A percentile compares a stretch with the other conserved stretches of the same genome.
Evolutionary conservation across 106 monocot genomes (phyloP).

Genomic region (Allium fistulosum): DNA sequence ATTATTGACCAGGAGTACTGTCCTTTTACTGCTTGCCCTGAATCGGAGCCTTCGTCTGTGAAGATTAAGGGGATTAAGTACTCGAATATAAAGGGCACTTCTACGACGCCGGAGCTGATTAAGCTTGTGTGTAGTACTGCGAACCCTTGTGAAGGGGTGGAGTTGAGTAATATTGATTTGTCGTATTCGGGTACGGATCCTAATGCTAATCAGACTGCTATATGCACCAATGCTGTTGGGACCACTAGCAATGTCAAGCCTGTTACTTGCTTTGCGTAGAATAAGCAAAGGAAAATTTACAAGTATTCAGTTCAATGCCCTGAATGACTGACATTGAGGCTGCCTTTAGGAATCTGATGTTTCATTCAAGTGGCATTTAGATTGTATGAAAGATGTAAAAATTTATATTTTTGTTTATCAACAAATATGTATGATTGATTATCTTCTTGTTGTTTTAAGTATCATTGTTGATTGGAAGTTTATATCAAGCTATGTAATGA

Average conservation of each 20-base stretch:
- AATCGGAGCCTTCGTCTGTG: background rate
- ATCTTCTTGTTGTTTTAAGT: too few species aligned
- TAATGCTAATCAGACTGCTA: background rate
- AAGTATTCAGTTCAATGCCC: too few species aligned
- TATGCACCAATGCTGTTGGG: background rate
- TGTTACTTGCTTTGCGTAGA: background rate
- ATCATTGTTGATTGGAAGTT: too few species aligned
- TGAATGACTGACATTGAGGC: too few species aligned
- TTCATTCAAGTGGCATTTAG: too few species aligned
- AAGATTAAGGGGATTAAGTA: constrained; percentile 10
- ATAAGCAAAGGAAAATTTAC: too few species aligned
- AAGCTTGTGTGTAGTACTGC: background rate
- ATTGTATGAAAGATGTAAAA: too few species aligned
- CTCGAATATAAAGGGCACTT: constrained; percentile 2
- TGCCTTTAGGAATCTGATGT: too few species aligned
- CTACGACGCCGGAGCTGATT: background rate
- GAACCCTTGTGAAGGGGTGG: background rate
- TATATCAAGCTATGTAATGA: too few species aligned
- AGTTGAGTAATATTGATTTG: background rate
- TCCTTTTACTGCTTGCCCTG: constrained; percentile 17
- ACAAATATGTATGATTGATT: too few species aligned
- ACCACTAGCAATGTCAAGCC: background rate
- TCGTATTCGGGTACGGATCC: background rate
- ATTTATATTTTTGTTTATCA: too few species aligned
- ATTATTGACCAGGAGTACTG: constrained; percentile 55